Evolutionary conservation across 2,329 filamentous ascomycete genomes (phyloP).

Genomic region (Pseudopyrenochaeta lycopersici): DNA sequence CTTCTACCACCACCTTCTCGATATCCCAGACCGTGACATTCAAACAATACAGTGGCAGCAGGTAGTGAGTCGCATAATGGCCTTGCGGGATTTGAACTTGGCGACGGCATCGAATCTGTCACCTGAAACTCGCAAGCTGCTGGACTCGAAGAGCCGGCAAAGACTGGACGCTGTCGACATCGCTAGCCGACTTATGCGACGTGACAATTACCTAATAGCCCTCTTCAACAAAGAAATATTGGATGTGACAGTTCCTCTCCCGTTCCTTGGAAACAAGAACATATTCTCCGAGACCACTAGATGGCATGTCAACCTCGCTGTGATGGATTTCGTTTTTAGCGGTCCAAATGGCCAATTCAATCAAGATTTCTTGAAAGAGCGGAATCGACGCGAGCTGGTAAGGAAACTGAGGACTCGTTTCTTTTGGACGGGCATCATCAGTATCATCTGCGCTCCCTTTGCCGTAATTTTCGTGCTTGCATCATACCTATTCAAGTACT

Average conservation of each 20-base stretch:
- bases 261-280: constrained; percentile 80
- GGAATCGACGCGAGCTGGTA: constrained; percentile 80
- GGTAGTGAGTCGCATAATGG: constrained; percentile 85
- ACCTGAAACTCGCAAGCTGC: constrained; percentile 66
- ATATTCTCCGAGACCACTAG: constrained; percentile 89
- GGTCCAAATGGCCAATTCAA: constrained; percentile 81
- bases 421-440: constrained; percentile 83
- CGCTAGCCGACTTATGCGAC: constrained; percentile 94
- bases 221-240: constrained; percentile 97
- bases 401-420: constrained; percentile 80
- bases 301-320: constrained; percentile 89
- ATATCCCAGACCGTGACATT: constrained; percentile 85
- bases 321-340: constrained; percentile 95
- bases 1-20: constrained; percentile 84
- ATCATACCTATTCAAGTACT: constrained; percentile 93
- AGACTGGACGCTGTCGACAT: constrained; percentile 96
- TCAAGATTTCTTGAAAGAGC: constrained; percentile 84
- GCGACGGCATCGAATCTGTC: constrained; percentile 74
- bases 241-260: constrained; percentile 84
- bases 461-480: constrained; percentile 86
- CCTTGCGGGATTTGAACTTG: constrained; percentile 84
- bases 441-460: constrained; percentile 85
- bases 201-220: constrained; percentile 96
- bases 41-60: constrained; percentile 96
- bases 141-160: constrained; percentile 90